Evolutionary conservation across 1,284 basidiomycete genomes (phyloP).

Genomic region (Coniophora puteana): DNA sequence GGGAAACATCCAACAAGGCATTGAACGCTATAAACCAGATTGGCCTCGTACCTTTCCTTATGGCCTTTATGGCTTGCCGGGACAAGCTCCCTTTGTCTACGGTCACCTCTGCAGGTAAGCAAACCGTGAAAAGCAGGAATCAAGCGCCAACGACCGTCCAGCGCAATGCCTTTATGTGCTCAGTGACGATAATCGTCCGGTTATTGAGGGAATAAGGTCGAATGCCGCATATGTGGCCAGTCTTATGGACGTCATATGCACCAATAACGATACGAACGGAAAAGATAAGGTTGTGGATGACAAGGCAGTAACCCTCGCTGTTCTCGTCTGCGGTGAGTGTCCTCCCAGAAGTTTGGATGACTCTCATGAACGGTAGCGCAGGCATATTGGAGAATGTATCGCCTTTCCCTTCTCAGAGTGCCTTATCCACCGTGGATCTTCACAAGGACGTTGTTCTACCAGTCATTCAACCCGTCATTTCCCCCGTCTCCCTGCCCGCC

Average conservation of each 20-base stretch:
- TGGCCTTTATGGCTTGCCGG: constrained; percentile 76
- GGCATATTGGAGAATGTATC: constrained; percentile 76
- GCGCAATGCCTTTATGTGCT: constrained; percentile 90
- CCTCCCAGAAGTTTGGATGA: neutral
- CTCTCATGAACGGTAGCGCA: constrained; percentile 21
- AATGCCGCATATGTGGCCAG: constrained; percentile 65
- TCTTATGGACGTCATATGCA: constrained; percentile 64
- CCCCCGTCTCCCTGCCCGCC: constrained; percentile 57
- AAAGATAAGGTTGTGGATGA: constrained; percentile 43
- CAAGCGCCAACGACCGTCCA: constrained; percentile 26
- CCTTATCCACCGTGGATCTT: constrained; percentile 61
- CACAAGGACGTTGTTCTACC: constrained; percentile 74
- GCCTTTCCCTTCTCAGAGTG: constrained; percentile 64
- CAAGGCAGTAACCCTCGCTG: constrained; percentile 52
- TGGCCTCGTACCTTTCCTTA: constrained; percentile 72
- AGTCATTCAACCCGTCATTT: constrained; percentile 64
- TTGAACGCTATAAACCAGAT: constrained; percentile 82
- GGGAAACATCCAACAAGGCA: constrained; percentile 90
- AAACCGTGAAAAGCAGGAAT: neutral
- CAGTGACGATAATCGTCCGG: constrained; percentile 81
- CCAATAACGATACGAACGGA: constrained; percentile 34
- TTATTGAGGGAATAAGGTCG: constrained; percentile 57
- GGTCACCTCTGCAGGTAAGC: constrained; percentile 73
- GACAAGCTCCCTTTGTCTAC: constrained; percentile 65
- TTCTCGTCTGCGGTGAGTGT: constrained; percentile 67